Evolutionary conservation across 805 yeast genomes (phyloP), one percentile per base, ranked within the genome.

Genomic region (Ogataea kodamae): DNA sequence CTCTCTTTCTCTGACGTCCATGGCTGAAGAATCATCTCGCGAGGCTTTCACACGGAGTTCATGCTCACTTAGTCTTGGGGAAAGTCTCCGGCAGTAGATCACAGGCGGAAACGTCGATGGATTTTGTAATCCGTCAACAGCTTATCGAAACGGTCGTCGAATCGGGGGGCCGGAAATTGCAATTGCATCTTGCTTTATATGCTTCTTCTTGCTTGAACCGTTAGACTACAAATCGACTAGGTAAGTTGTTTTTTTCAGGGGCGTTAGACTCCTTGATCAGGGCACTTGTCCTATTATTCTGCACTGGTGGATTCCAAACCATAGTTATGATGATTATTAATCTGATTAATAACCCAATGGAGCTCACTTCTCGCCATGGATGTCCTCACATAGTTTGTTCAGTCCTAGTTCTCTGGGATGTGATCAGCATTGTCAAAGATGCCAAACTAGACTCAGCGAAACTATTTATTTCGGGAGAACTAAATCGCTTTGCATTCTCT

Each of bases 281-380:
- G 40, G 25, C 34, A 24, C 34, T 37, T 28, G 31, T 35, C 30
- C 43, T 32, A 25, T 34, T 39, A 50, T 76, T 78, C 81, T 84
- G 83, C 81, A 75, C 41, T 59, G 81, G 78, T 42, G 71, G 65
- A 23, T 18, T 69, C 78, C 68, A 76, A 70, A 78, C 80, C 74
- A 79, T 67, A 80, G 88, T 73, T 72, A 79, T 81, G 72, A 74
- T 84, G 77, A 76, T 74, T 78, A 76, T 55, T 40, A 37, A 41
- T 33, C 8, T 23, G 46, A 39, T 42, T 44, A 37, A 55, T 65
- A 79, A 79, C 88, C 74, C 87, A 79, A 81, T 80, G 88, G 87
- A 80, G 88, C 88, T 81, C 77, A 80, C 80, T 78, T 77, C 68
- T 75, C 18, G 54, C 66, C 76, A 76, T 74, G 81, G 68, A 72